Evolutionary conservation across 225 moss, liverwort and hornwort genomes (phyloP), one percentile per base, ranked within the genome.

Genomic region (Climacium dendroides): DNA sequence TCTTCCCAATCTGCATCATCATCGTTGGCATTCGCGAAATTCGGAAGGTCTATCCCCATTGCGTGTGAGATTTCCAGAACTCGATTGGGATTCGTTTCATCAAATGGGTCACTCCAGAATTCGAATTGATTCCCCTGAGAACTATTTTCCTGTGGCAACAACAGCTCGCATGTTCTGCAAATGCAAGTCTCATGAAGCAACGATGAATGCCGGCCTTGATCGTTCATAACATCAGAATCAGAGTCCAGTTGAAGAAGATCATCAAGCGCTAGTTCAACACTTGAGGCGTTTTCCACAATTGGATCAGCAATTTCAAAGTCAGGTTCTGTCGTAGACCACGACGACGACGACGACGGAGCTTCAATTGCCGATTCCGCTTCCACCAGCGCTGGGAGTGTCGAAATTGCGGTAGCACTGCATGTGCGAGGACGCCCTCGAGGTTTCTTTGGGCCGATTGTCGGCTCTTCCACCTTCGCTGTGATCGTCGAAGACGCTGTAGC

Each of bases 361-460:
- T 71, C 83, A 15, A 54, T 24, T 52, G 53, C 14, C 22, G 5
- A 53, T 5, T 23, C 35, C 48, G 48, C 48, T 76, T 76, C 53
- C 23, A 22, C 75, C 34, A 0, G 52, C 34, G 34, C 75, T 23
- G 35, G 8, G 53, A 53, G 2, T 0, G 24, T 2, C 24, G 53
- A 9, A 8, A 35, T 0, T 75, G 14, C 34, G 16, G 52, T 4
- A 1, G 53, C 15, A 22, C 0, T 35, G 5, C 0, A 35, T 34
- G 1, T 52, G 52, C 1, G 34, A 53, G 23, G 53, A 8, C 53
- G 53, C 23, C 53, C 53, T 14, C 14, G 35, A 52, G 34, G 22
- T 34, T 14, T 52, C 13, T 20, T 8, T 8, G 0, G 7, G 20
- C 30, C 75, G 13, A 13, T 3, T 13, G 35, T 3, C 75, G 70